Conservation (phyloP, 352 stramenopile genomes). For the Phytophthora megakarya region DNA sequence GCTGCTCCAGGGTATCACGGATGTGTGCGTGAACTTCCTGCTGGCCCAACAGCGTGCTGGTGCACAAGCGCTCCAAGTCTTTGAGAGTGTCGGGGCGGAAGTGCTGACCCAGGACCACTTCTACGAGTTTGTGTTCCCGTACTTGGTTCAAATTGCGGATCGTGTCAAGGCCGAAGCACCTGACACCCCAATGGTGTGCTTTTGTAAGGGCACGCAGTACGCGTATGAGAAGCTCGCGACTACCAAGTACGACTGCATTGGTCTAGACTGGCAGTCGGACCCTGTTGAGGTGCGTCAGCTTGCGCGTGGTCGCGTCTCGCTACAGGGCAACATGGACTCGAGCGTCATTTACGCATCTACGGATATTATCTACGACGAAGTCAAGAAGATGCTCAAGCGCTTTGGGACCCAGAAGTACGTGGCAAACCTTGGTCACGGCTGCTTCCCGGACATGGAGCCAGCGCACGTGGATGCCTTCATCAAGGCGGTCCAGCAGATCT, state of each 20-base stretch:
- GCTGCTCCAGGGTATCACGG: slow-evolving; percentile 94
- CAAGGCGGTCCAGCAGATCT: slow-evolving; percentile 95
- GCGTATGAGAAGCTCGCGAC: slow-evolving; percentile 68
- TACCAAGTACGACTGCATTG: slow-evolving; percentile 95
- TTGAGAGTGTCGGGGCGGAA: slow-evolving; percentile 96
- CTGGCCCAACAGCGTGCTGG: slow-evolving; percentile 93
- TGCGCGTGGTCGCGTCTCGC: slow-evolving; percentile 67
- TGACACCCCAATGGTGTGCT: slow-evolving; percentile 77
- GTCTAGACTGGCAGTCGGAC: slow-evolving; percentile 94
- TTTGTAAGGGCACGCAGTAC: slow-evolving; percentile 87
- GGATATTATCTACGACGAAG: slow-evolving; percentile 84
- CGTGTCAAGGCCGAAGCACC: slow-evolving; percentile 75
- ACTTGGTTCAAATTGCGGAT: slow-evolving; percentile 81
- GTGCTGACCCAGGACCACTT: slow-evolving; percentile 95
- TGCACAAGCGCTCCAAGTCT: slow-evolving; percentile 96
- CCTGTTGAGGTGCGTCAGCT: slow-evolving; percentile 83
- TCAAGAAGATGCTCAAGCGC: slow-evolving; percentile 93
- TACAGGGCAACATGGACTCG: slow-evolving; percentile 95
- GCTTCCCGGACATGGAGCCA: slow-evolving; percentile 96
- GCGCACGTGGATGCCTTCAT: slow-evolving; percentile 95
- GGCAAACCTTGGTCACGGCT: slow-evolving; percentile 97
- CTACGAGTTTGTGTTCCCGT: slow-evolving; percentile 94
- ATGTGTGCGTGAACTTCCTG: slow-evolving; percentile 97
- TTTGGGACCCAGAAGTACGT: slow-evolving; percentile 96
- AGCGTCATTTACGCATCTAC: slow-evolving; percentile 86